phyloP scores from a whole-genome alignment of 2,329 filamentous ascomycete genomes.

The Aureobasidium uvarum region DNA sequence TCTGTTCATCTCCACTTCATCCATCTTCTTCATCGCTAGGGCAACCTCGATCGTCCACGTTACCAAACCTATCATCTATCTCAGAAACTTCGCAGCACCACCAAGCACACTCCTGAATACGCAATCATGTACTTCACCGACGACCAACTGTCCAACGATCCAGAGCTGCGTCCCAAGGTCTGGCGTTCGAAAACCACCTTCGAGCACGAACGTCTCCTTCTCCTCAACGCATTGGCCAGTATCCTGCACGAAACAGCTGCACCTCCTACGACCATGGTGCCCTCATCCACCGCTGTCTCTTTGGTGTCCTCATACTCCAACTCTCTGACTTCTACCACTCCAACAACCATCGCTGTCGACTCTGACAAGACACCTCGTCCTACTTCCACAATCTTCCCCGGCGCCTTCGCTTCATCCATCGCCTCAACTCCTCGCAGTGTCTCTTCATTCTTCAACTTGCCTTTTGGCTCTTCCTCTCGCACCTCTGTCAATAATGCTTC shows the following conservation, averaged over 20 bases:
- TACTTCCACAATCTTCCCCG: background rate
- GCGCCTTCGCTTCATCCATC: background rate
- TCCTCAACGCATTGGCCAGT: background rate
- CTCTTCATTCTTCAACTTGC: background rate
- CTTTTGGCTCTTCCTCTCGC: background rate
- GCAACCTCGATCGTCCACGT: background rate
- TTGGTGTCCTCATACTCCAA: background rate
- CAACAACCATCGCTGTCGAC: background rate
- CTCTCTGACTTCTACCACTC: background rate
- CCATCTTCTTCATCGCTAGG: background rate
- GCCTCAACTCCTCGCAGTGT: background rate
- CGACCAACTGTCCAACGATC: background rate
- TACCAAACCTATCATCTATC: background rate
- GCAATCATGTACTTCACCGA: slow-evolving; percentile 5
- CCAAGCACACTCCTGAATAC: background rate
- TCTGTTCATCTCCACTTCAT: background rate
- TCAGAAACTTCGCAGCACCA: background rate
- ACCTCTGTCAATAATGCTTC: background rate
- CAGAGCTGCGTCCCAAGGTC: background rate
- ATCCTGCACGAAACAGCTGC: background rate
- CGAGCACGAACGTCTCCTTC: background rate
- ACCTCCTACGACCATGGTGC: background rate
- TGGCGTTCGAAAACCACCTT: background rate
- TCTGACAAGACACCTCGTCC: background rate
- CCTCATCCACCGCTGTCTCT: background rate